phyloP scores from a whole-genome alignment of 1,284 basidiomycete genomes.

The Neolentinus lepideus region DNA sequence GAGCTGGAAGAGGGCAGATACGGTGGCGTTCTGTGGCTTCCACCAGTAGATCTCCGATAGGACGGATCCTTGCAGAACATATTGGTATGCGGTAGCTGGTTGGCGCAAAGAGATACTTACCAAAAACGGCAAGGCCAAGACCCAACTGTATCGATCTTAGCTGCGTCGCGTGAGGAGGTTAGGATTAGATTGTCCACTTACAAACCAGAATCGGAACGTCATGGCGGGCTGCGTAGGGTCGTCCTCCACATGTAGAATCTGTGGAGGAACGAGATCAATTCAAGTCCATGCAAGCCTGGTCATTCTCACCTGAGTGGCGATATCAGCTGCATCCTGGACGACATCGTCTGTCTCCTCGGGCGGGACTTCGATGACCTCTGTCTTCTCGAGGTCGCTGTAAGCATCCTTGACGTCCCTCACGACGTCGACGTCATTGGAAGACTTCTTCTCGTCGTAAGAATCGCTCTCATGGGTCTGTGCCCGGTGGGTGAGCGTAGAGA shows the following conservation, averaged over 20 bases:
- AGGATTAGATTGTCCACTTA: conserved; percentile 26
- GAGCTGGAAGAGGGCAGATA: conserved; percentile 46
- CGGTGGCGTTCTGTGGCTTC: conserved; percentile 38
- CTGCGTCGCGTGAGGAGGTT: no score
- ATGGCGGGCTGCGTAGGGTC: conserved; percentile 48
- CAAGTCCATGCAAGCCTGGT: background rate
- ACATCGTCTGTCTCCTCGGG: conserved; percentile 1
- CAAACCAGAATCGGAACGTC: conserved; percentile 58
- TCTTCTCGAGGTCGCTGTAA: conserved; percentile 1
- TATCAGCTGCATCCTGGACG: background rate
- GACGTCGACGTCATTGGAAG: background rate
- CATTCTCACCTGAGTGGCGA: background rate
- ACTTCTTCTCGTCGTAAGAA: conserved; percentile 1
- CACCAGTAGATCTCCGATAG: conserved; percentile 4
- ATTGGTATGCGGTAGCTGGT: no score
- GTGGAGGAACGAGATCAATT: background rate
- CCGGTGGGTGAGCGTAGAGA: background rate
- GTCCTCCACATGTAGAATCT: conserved; percentile 26
- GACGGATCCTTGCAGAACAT: conserved; percentile 6
- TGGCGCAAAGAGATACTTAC: conserved; percentile 30
- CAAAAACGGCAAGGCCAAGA: background rate
- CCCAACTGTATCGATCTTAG: background rate
- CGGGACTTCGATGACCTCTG: background rate
- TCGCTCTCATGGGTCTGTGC: background rate
- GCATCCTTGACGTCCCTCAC: background rate